These are phyloP conservation scores for Fusarium annulatum DNA, from an alignment of 2,329 filamentous ascomycete species.

Conservation along the genomic window DNA sequence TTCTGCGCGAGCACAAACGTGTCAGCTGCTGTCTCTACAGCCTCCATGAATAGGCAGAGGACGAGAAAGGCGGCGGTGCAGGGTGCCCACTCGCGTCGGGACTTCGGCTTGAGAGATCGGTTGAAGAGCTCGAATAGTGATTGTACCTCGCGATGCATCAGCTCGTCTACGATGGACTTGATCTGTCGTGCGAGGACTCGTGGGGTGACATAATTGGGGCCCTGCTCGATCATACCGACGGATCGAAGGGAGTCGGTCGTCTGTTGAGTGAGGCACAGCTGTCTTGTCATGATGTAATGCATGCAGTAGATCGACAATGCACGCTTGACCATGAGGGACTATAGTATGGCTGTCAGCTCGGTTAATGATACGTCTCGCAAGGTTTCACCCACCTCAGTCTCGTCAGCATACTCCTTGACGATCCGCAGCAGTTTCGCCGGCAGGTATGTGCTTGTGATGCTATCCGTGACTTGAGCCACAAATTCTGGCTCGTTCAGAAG, in stretches of 20 bases:
- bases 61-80: conserved; percentile 67
- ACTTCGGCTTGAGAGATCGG: conserved; percentile 65
- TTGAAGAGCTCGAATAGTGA: conserved; percentile 64
- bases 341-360: conserved; percentile 17
- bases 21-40: conserved; percentile 64
- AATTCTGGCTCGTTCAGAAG: conserved; percentile 61
- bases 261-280: conserved; percentile 61
- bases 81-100: conserved; percentile 65
- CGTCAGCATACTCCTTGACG: conserved; percentile 59
- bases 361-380: conserved; percentile 13
- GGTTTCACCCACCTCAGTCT: conserved; percentile 54
- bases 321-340: conserved; percentile 63
- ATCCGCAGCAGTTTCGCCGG: conserved; percentile 60
- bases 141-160: conserved; percentile 63
- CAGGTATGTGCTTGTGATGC: conserved; percentile 57
- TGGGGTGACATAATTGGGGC: conserved; percentile 60
- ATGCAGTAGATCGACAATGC: conserved; percentile 66
- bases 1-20: conserved; percentile 63
- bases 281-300: conserved; percentile 67
- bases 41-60: conserved; percentile 69
- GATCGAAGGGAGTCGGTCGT: conserved; percentile 56
- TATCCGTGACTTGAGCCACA: conserved; percentile 62
- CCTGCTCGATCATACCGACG: conserved; percentile 57
- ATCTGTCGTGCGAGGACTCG: conserved; percentile 67
- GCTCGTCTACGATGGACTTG: conserved; percentile 67